Evolutionary conservation across 2,329 filamentous ascomycete genomes (phyloP), one percentile per base, ranked within the genome.

Genomic region (Phialophora macrospora): DNA sequence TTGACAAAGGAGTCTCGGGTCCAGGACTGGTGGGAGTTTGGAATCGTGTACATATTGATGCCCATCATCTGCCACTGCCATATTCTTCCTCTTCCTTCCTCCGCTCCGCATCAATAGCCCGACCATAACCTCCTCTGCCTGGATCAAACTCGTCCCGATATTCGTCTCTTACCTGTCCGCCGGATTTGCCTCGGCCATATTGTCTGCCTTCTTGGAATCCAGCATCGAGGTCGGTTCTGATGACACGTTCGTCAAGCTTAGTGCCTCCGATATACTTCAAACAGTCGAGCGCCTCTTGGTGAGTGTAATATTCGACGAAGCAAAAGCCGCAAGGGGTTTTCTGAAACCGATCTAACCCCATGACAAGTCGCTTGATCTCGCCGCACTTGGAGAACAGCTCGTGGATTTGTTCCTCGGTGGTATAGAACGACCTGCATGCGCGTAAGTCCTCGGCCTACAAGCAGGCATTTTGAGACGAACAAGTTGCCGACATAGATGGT

Each of bases 281-380:
- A 80, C 94, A 98, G 78, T 99, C 95, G 57, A 99, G 85, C 8
- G 95, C 95, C 78, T 99, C 95, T 76, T 97, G 90, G 78, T 98
- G 95, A 32, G 90, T 97, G 82, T 97, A 98, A 82, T 99, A 99
- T 80, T 99, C 95, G 75, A 99, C 95, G 76, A 99, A 99, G 84
- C 95, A 99, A 84, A 99, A 99, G 48, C 95, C 95, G 79, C 95
- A 99, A 1, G 95, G 95, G 0, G 95, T 99, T 83, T 99, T 99
- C 79, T 90, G 91, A 83, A 95, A 97, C 64, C 95, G 90, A 77
- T 99, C 95, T 60, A 99, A 87, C 57, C 95, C 95, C 95, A 99
- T 99, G 71, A 99, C 88, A 55, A 99, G 87, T 30, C 95, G 91
- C 81, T 99, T 99, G 80, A 99, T 96, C 82, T 98, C 95, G 74